These are phyloP conservation scores for Cymbidium sinense DNA, from an alignment of 106 monocot species.

Conservation along the genomic window DNA sequence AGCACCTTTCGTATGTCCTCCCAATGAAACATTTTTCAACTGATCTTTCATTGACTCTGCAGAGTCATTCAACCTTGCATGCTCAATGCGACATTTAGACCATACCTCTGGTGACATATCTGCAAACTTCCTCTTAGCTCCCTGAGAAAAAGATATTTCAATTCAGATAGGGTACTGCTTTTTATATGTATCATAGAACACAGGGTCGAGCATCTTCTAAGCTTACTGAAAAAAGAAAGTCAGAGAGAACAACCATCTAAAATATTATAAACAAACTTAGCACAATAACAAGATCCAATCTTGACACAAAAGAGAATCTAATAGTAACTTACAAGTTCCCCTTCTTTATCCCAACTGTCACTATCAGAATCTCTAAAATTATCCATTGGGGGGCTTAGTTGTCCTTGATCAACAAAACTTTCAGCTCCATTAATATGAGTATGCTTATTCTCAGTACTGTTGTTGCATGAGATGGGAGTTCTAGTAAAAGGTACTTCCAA, in stretches of 20 bases:
- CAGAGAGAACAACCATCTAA: neutral
- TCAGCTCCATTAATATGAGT: neutral
- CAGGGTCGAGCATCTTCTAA: neutral
- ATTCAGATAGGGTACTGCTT: neutral
- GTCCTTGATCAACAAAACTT: slow-evolving; percentile 1
- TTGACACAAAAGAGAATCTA: neutral
- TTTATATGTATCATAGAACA: neutral
- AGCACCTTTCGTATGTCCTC: neutral
- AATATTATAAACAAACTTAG: neutral
- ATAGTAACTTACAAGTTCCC: slow-evolving; percentile 9
- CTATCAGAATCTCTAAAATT: slow-evolving; percentile 14
- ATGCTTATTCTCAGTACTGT: neutral
- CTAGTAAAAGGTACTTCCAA: neutral
- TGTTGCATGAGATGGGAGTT: slow-evolving; percentile 13
- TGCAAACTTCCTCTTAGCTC: neutral
- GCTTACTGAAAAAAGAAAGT: neutral
- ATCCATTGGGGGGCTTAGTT: slow-evolving; percentile 10
- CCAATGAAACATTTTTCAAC: slow-evolving; percentile 1
- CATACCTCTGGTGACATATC: neutral
- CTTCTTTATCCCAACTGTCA: slow-evolving; percentile 9
- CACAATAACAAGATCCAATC: neutral
- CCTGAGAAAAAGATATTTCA: slow-evolving; percentile 1
- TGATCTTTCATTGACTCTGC: slow-evolving; percentile 8
- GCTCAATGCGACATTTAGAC: neutral
- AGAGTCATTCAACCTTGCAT: neutral